These are phyloP conservation scores for Neoboletus subvelutipes DNA, from an alignment of 768 basidiomycete genomes.

Conservation along the genomic window DNA sequence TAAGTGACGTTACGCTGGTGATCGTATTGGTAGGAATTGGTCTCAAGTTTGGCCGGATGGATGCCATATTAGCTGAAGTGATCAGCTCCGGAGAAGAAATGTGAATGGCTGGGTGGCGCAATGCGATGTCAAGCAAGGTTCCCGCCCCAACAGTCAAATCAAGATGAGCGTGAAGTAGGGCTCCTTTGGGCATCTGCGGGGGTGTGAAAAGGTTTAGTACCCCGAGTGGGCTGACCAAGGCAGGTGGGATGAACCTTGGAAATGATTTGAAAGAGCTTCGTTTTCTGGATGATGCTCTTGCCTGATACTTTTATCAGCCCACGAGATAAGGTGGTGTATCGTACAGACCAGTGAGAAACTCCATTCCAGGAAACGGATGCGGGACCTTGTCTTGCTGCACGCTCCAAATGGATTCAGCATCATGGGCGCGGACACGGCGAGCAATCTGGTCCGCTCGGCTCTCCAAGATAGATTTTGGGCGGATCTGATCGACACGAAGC, in stretches of 20 bases:
- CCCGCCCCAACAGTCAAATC: constrained; percentile 65
- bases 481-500: constrained; percentile 47
- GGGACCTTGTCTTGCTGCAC: constrained; percentile 50
- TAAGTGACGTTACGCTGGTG: constrained; percentile 28
- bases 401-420: constrained; percentile 60
- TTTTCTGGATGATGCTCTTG: constrained; percentile 56
- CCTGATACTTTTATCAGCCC: constrained; percentile 33
- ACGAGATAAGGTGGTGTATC: background rate
- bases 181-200: constrained; percentile 77
- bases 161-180: constrained; percentile 71
- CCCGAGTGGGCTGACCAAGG: background rate
- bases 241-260: constrained; percentile 43
- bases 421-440: constrained; percentile 51
- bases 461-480: constrained; percentile 39
- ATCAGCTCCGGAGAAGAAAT: constrained; percentile 46
- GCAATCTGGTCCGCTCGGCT: constrained; percentile 55
- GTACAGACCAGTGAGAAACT: constrained; percentile 62
- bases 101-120: constrained; percentile 60
- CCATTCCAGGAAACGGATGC: constrained; percentile 76
- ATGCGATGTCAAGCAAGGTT: constrained; percentile 52
- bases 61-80: constrained; percentile 40
- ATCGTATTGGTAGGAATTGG: constrained; percentile 39
- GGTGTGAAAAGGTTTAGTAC: background rate
- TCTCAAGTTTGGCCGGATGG: constrained; percentile 51
- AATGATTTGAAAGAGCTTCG: constrained; percentile 60